A percentile compares a stretch with the other conserved stretches of the same genome.
Conservation (phyloP, 2,329 filamentous ascomycete species). For the Colletotrichum sp. region DNA sequence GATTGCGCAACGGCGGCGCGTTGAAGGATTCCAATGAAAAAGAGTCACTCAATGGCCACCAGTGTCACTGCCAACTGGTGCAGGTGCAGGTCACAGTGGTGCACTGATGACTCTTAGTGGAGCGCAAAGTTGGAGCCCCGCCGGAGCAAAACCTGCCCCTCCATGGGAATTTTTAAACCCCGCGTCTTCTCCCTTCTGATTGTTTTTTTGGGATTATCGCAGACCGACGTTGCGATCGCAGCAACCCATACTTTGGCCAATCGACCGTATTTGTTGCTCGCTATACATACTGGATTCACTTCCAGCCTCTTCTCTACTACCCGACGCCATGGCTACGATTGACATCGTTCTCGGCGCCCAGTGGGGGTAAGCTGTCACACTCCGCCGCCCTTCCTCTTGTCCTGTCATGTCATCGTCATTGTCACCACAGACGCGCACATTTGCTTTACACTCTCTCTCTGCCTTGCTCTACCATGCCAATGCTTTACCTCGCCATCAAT, state of each 20-base stretch:
- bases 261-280: constrained; percentile 10
- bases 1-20: constrained; percentile 3
- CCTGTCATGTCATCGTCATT: not conserved
- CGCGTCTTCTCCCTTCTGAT: constrained; percentile 17
- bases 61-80: not conserved
- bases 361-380: constrained; percentile 37
- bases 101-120: not conserved
- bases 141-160: constrained; percentile 22
- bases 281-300: not conserved
- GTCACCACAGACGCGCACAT: not conserved
- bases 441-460: constrained; percentile 13
- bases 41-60: not conserved
- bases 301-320: not conserved
- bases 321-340: constrained; percentile 26
- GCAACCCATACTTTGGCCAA: constrained; percentile 18
- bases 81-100: not conserved
- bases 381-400: constrained; percentile 10
- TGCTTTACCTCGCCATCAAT: constrained; percentile 15
- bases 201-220: constrained; percentile 22
- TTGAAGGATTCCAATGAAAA: not conserved
- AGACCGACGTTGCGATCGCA: constrained; percentile 24
- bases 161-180: constrained; percentile 22
- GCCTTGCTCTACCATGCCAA: constrained; percentile 23
- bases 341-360: constrained; percentile 40
- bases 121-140: constrained; percentile 5